phyloP scores from a whole-genome alignment of 768 basidiomycete species.

The Kwoniella sp. region DNA sequence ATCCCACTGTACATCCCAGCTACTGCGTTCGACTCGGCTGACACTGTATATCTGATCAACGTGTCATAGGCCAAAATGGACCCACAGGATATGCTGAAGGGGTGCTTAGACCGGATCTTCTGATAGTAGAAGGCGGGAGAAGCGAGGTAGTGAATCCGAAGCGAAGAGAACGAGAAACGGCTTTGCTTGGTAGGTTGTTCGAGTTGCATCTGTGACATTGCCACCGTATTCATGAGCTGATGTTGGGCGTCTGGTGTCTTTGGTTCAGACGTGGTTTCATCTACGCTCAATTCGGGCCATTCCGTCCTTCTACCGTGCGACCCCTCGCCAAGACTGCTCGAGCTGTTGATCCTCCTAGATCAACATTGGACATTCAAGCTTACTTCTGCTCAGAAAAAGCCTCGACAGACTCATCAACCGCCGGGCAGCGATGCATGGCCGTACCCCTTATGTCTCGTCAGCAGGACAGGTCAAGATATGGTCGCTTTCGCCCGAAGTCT shows the following conservation, averaged over 20 bases:
- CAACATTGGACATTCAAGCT: constrained; percentile 92
- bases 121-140: constrained; percentile 90
- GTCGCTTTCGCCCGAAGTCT: constrained; percentile 88
- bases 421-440: constrained; percentile 42
- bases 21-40: too few species aligned
- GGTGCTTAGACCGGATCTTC: constrained; percentile 77
- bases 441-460: constrained; percentile 86
- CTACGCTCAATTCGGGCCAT: constrained; percentile 75
- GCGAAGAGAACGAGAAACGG: constrained; percentile 84
- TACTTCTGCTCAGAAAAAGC: constrained; percentile 24
- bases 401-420: constrained; percentile 23
- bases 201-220: not conserved
- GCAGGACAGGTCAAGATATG: constrained; percentile 89
- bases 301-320: constrained; percentile 91
- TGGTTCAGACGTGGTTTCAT: constrained; percentile 82
- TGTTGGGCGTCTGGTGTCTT: constrained; percentile 3
- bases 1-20: not conserved
- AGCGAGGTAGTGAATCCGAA: constrained; percentile 80
- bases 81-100: constrained; percentile 48
- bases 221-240: not conserved
- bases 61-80: constrained; percentile 31
- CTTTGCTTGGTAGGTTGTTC: constrained; percentile 68
- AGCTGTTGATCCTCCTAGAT: constrained; percentile 91
- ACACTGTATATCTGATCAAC: not conserved
- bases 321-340: constrained; percentile 89